phyloP scores from a whole-genome alignment of 305 asterid species.

The Fraxinus paxiana region DNA sequence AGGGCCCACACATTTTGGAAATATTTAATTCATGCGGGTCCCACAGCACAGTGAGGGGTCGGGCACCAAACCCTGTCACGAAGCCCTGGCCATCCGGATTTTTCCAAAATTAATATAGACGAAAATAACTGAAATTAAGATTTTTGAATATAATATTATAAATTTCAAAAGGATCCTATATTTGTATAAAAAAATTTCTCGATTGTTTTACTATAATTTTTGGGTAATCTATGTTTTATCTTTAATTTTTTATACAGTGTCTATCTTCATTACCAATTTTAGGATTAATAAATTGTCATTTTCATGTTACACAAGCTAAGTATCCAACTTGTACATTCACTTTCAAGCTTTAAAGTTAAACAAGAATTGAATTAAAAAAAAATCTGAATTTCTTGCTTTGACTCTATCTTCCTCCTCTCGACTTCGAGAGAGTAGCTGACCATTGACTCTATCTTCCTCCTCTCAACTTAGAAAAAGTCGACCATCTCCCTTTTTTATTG shows the following conservation, averaged over 20 bases:
- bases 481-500: not conserved
- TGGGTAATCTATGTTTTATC: not conserved
- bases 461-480: no score
- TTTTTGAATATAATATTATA: no score
- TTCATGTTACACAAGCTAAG: not conserved
- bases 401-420: not conserved
- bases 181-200: not conserved
- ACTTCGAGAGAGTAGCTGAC: conserved; percentile 23
- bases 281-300: not conserved
- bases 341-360: not conserved
- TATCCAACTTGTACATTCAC: not conserved
- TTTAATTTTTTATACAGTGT: not conserved
- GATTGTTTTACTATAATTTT: not conserved
- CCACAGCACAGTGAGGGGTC: no score
- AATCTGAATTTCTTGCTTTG: not conserved
- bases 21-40: no score
- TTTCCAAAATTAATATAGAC: no score
- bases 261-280: not conserved
- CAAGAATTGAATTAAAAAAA: not conserved
- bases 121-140: not conserved
- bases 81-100: no score
- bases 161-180: not conserved
- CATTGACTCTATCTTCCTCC: no score
- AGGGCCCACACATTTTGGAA: no score
- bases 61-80: no score